Evolutionary conservation across 331 rosid genomes (phyloP).

Genomic region (Telfairia occidentalis): DNA sequence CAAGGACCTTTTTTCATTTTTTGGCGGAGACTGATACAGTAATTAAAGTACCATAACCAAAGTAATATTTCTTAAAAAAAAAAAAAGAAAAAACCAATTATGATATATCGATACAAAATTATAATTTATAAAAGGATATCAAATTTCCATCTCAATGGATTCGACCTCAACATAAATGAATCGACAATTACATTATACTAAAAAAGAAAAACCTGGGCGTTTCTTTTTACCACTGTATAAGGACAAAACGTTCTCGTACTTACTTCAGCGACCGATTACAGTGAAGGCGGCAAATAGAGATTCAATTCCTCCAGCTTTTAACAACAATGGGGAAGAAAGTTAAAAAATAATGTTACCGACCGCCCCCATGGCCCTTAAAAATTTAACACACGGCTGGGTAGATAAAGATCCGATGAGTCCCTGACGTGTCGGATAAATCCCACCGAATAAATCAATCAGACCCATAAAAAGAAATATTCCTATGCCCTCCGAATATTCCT

Average conservation of each 20-base stretch:
- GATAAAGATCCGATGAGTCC: not conserved
- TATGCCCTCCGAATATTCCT: slow-evolving; percentile 1
- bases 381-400: not conserved
- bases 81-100: not conserved
- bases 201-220: too few species aligned
- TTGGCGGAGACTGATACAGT: too few species aligned
- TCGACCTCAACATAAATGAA: too few species aligned
- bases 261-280: not conserved
- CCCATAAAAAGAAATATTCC: slow-evolving; percentile 1
- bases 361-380: not conserved
- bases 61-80: too few species aligned
- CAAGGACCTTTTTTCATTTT: too few species aligned
- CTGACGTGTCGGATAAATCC: slow-evolving; percentile 3
- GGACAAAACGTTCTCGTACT: too few species aligned
- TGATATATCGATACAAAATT: not conserved
- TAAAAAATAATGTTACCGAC: not conserved
- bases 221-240: not conserved
- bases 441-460: not conserved
- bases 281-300: too few species aligned
- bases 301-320: not conserved
- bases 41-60: too few species aligned
- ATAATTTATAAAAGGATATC: too few species aligned
- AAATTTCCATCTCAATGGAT: too few species aligned
- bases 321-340: not conserved
- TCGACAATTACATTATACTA: too few species aligned